phyloP scores from a whole-genome alignment of 116 monocot genomes.

The Papilionanthe hybrid region DNA sequence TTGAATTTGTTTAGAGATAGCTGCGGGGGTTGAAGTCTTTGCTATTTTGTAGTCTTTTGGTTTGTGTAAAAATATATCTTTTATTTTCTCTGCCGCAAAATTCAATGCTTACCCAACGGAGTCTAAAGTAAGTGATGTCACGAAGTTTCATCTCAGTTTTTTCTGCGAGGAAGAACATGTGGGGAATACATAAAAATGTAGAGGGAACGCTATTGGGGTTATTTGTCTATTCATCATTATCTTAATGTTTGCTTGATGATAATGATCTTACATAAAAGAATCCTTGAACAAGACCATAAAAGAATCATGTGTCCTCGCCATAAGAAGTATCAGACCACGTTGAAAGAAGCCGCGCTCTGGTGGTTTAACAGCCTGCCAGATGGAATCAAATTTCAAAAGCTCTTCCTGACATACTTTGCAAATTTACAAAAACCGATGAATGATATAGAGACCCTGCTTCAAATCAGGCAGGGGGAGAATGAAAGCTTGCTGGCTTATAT shows the following conservation, averaged over 20 bases:
- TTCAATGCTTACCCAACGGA: not conserved
- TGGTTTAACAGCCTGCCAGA: too few species aligned
- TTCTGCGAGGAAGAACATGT: not conserved
- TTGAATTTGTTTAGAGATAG: not conserved
- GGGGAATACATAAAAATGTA: too few species aligned
- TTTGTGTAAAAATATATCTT: too few species aligned
- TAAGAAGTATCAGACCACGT: too few species aligned
- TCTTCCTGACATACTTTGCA: too few species aligned
- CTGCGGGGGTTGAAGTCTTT: not conserved
- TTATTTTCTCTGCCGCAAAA: not conserved
- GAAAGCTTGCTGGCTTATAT: too few species aligned
- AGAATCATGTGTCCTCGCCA: too few species aligned
- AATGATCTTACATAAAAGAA: not conserved
- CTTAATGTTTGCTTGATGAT: constrained; percentile 1
- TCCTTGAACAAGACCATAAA: not conserved
- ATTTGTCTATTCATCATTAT: not conserved
- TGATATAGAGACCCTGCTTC: too few species aligned
- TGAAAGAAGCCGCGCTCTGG: too few species aligned
- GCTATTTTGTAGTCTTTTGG: not conserved
- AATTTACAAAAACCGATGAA: too few species aligned
- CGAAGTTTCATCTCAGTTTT: not conserved
- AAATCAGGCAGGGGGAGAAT: too few species aligned
- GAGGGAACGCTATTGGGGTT: not conserved
- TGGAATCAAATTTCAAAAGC: too few species aligned
- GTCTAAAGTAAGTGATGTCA: not conserved